phyloP scores from a whole-genome alignment of 768 basidiomycete species.

The Suillus ampliporus region DNA sequence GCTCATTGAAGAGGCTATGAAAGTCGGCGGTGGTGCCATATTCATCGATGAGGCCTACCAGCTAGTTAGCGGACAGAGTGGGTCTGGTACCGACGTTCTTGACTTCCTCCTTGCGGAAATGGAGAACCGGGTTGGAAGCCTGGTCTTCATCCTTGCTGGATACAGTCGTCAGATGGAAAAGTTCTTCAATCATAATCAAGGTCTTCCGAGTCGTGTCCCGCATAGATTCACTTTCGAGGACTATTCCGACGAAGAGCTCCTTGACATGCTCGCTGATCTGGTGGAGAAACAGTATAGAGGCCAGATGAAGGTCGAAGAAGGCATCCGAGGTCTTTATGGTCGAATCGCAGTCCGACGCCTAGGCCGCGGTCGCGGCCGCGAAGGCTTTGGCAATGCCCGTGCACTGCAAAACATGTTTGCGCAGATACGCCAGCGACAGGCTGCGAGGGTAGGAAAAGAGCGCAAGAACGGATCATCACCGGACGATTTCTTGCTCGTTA shows the following conservation, averaged over 20 bases:
- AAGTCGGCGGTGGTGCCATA: conserved; percentile 60
- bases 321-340: conserved; percentile 32
- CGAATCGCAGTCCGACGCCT: conserved; percentile 59
- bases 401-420: conserved; percentile 54
- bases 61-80: conserved; percentile 50
- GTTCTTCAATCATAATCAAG: conserved; percentile 74
- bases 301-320: conserved; percentile 53
- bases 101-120: conserved; percentile 71
- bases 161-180: conserved; percentile 71
- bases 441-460: conserved; percentile 45
- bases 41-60: conserved; percentile 76
- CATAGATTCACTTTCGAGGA: conserved; percentile 58
- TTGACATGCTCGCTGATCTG: conserved; percentile 51
- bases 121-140: conserved; percentile 62
- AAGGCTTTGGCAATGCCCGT: conserved; percentile 68
- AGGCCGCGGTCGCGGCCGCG: conserved; percentile 53
- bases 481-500: conserved; percentile 53
- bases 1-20: conserved; percentile 48
- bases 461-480: conserved; percentile 43
- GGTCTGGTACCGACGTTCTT: conserved; percentile 56
- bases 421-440: conserved; percentile 52
- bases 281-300: conserved; percentile 49
- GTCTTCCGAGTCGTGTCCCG: conserved; percentile 63
- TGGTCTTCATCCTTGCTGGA: conserved; percentile 70
- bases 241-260: conserved; percentile 57